A percentile compares a stretch with the other conserved stretches of the same genome.
Evolutionary conservation across 805 yeast species (phyloP).

Genomic region (Cyberlindnera nakhonratchasimensis): DNA sequence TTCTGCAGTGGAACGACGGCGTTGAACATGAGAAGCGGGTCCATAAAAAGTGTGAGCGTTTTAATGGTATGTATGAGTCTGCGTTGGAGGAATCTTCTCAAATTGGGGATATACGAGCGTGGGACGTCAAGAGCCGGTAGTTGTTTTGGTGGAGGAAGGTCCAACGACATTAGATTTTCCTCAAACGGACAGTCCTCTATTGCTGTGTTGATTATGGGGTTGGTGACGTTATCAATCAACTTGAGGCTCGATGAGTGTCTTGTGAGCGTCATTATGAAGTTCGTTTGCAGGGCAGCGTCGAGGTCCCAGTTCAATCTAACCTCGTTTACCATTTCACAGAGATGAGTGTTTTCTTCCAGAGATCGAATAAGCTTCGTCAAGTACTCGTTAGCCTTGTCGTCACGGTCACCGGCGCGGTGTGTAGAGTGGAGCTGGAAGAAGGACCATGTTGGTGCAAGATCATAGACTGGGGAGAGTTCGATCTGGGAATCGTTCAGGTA

Average conservation of each 20-base stretch:
- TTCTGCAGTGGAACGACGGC: constrained; percentile 24
- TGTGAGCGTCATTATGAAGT: constrained; percentile 30
- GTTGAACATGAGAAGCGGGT: constrained; percentile 36
- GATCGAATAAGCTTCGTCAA: constrained; percentile 29
- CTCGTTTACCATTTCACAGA: constrained; percentile 32
- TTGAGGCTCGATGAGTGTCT: constrained; percentile 30
- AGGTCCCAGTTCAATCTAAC: constrained; percentile 43
- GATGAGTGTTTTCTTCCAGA: constrained; percentile 21
- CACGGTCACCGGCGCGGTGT: constrained; percentile 17
- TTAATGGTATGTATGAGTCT: constrained; percentile 25
- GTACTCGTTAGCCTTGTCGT: constrained; percentile 31
- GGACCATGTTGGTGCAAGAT: constrained; percentile 40
- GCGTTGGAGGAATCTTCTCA: constrained; percentile 25
- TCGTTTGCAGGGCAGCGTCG: constrained; percentile 30
- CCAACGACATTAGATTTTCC: constrained; percentile 20
- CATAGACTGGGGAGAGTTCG: constrained; percentile 33
- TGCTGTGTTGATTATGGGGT: constrained; percentile 35
- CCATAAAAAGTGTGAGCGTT: constrained; percentile 34
- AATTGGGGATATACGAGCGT: constrained; percentile 29
- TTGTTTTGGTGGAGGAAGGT: constrained; percentile 33
- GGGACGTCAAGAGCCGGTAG: constrained; percentile 20
- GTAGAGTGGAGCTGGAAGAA: constrained; percentile 21
- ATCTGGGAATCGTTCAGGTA: constrained; percentile 40
- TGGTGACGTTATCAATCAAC: constrained; percentile 39
- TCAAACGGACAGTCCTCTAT: constrained; percentile 30